These are phyloP conservation scores for Zalaria sp. DNA, from an alignment of 2,329 filamentous ascomycete species.

Conservation along the genomic window DNA sequence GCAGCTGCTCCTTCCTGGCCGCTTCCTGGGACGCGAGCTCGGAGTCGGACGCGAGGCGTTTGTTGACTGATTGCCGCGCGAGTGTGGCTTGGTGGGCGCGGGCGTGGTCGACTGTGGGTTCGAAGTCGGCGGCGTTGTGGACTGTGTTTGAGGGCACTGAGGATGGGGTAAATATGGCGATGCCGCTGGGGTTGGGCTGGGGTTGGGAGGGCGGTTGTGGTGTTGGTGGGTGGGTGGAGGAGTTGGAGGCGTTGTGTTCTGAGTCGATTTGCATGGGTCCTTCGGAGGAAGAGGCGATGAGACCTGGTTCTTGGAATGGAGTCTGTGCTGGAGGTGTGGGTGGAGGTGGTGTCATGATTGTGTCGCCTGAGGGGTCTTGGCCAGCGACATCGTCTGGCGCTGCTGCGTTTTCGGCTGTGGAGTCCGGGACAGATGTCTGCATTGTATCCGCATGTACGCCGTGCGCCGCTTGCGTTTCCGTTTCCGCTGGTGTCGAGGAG, in stretches of 20 bases:
- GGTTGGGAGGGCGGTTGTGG: slow-evolving; percentile 2
- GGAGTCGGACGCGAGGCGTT: slow-evolving; percentile 65
- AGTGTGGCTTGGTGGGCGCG: slow-evolving; percentile 60
- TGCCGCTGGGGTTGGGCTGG: slow-evolving; percentile 4
- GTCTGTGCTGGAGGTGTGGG: slow-evolving; percentile 9
- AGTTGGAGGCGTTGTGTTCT: slow-evolving; percentile 2
- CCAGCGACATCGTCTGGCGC: slow-evolving; percentile 10
- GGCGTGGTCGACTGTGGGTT: slow-evolving; percentile 61
- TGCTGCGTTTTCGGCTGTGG: slow-evolving; percentile 10
- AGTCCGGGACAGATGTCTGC: slow-evolving; percentile 11
- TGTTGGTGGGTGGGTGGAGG: neutral
- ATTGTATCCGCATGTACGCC: slow-evolving; percentile 13
- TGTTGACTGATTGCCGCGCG: slow-evolving; percentile 50
- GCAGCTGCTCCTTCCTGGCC: slow-evolving; percentile 50
- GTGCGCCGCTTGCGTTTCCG: slow-evolving; percentile 11
- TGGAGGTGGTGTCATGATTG: slow-evolving; percentile 10
- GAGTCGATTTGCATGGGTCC: slow-evolving; percentile 5
- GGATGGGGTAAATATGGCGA: slow-evolving; percentile 59
- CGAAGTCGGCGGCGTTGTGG: slow-evolving; percentile 61
- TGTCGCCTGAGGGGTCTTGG: slow-evolving; percentile 13
- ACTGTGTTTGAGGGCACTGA: slow-evolving; percentile 45
- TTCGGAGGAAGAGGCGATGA: slow-evolving; percentile 15
- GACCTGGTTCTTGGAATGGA: slow-evolving; percentile 5
- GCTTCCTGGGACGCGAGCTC: slow-evolving; percentile 61
- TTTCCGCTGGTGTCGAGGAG: slow-evolving; percentile 24